Percentiles rank a stretch among this genome's conserved stretches.
phyloP scores from a whole-genome alignment of 2,329 filamentous ascomycete genomes.

The Cytospora chrysosperma region DNA sequence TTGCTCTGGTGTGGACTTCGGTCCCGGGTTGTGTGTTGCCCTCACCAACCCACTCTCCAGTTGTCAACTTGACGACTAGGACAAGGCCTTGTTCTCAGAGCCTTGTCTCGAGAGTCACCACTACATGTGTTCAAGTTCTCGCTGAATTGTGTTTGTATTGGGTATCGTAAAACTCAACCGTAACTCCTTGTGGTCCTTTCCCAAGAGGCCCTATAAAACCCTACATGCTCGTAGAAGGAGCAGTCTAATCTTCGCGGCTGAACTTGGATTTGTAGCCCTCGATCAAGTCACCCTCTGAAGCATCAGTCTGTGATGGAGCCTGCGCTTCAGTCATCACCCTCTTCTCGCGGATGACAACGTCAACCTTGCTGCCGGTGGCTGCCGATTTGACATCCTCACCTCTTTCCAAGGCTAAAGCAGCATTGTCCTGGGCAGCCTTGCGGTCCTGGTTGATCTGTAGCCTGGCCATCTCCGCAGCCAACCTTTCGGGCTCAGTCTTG shows the following conservation, averaged over 20 bases:
- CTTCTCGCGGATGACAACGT: constrained; percentile 54
- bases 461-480: constrained; percentile 39
- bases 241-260: constrained; percentile 28
- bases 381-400: constrained; percentile 33
- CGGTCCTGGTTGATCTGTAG: constrained; percentile 46
- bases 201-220: constrained; percentile 8
- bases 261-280: constrained; percentile 52
- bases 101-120: background rate
- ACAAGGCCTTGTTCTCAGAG: background rate
- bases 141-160: constrained; percentile 2
- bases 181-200: constrained; percentile 14
- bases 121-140: constrained; percentile 1
- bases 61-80: background rate
- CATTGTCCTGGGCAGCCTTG: constrained; percentile 39
- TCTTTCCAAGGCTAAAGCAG: constrained; percentile 52
- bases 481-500: constrained; percentile 25
- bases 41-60: background rate
- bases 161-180: constrained; percentile 21
- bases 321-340: constrained; percentile 40
- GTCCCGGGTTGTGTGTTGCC: constrained; percentile 10
- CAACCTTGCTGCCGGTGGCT: constrained; percentile 38
- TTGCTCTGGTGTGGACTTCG: constrained; percentile 1
- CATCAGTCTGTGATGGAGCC: constrained; percentile 36
- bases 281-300: constrained; percentile 39
- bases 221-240: background rate